phyloP scores from a whole-genome alignment of 495 filamentous ascomycete species.

The Trypethelium eluteriae region DNA sequence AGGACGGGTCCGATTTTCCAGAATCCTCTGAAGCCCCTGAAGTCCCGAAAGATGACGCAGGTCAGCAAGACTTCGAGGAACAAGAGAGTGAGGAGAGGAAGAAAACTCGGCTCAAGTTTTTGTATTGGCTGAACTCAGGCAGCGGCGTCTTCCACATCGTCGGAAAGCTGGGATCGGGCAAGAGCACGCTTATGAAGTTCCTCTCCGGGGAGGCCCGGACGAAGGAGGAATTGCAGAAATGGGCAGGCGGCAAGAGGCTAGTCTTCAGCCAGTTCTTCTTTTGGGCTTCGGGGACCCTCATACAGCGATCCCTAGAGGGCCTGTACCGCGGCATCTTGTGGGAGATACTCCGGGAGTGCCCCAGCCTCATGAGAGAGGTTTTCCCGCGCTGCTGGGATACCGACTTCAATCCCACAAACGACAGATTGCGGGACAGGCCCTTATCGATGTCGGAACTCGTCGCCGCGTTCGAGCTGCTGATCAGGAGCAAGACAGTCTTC shows the following conservation, averaged over 20 bases:
- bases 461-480: background rate
- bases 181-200: background rate
- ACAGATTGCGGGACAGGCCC: background rate
- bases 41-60: background rate
- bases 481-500: slow-evolving; percentile 1
- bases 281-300: background rate
- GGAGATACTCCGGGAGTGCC: background rate
- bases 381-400: slow-evolving; percentile 2
- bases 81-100: background rate
- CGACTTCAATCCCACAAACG: background rate
- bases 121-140: background rate
- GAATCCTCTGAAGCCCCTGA: background rate
- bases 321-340: slow-evolving; percentile 5
- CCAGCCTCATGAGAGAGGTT: background rate
- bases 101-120: background rate
- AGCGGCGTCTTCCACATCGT: background rate
- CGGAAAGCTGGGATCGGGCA: slow-evolving; percentile 3
- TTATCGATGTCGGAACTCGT: background rate
- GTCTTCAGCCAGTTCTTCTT: slow-evolving; percentile 7
- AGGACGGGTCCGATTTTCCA: background rate
- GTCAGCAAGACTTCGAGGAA: background rate
- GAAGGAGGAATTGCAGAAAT: background rate
- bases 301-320: background rate
- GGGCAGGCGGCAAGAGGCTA: background rate
- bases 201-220: background rate